A percentile compares a stretch with the other conserved stretches of the same genome.
Evolutionary conservation across 352 stramenopile genomes (phyloP).

Genomic region (Phytopythium ostracodes): DNA sequence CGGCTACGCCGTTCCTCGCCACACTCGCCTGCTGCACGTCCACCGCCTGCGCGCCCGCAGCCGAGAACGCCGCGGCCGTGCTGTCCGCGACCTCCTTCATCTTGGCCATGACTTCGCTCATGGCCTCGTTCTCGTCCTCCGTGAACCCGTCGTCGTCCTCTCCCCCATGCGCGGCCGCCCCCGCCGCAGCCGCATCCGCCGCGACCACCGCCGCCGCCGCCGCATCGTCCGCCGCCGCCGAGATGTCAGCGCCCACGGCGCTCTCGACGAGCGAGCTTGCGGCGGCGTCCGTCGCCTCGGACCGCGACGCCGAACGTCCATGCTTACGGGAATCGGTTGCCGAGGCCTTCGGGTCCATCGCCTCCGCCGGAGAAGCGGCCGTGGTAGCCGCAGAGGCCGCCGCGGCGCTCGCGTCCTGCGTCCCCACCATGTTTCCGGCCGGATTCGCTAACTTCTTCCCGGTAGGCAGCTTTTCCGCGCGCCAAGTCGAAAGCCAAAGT

Average conservation of each 20-base stretch:
- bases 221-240: slow-evolving; percentile 10
- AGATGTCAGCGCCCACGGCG: slow-evolving; percentile 18
- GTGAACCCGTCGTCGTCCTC: slow-evolving; percentile 45
- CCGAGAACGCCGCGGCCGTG: slow-evolving; percentile 31
- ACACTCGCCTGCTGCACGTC: slow-evolving; percentile 11
- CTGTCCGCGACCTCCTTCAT: slow-evolving; percentile 45
- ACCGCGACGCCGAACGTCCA: background rate
- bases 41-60: slow-evolving; percentile 15
- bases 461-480: background rate
- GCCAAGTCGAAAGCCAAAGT: slow-evolving; percentile 3
- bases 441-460: background rate
- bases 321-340: slow-evolving; percentile 4
- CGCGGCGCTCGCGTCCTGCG: slow-evolving; percentile 3
- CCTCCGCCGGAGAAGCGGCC: background rate
- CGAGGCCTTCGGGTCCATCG: background rate
- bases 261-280: slow-evolving; percentile 9
- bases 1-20: background rate
- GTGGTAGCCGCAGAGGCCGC: slow-evolving; percentile 4
- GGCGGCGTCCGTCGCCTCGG: background rate
- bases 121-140: slow-evolving; percentile 50
- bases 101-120: slow-evolving; percentile 63
- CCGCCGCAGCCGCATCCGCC: slow-evolving; percentile 18
- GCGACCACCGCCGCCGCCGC: slow-evolving; percentile 12
- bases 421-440: background rate
- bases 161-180: slow-evolving; percentile 14